Base-by-base conservation (phyloP, 2,329 filamentous ascomycete species). In the Claviceps paspali region DNA sequence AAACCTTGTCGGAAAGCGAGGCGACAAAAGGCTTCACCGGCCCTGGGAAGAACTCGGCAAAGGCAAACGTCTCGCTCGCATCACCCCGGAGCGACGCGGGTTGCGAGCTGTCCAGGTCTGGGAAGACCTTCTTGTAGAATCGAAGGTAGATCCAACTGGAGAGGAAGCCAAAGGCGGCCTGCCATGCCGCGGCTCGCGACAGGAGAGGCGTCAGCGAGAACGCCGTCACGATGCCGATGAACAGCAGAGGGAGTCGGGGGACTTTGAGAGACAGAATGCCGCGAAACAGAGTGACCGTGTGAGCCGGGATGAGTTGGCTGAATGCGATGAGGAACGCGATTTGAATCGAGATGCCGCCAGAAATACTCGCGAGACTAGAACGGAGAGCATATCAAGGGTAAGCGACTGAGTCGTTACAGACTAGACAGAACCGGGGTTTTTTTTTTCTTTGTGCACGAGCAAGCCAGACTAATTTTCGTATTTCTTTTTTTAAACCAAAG, bases 291-390 rank as follows among this genome's bases (percentile, higher is more conserved):
- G 88, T 91, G 37, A 96, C 88, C 9, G 91, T 98, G 59, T 98
- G 91, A 43, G 94, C 87, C 17, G 91, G 91, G 26, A 96, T 82
- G 35, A 98, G 82, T 61, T 98, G 91, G 62, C 93, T 96, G 62
- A 96, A 94, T 38, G 88, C 84, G 50, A 96, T 84, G 43, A 98
- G 81, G 64, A 96, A 96, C 43, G 82, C 79, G 33, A 91, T 86
- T 59, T 95, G 88, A 40, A 95, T 68, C 12, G 87, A 78, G 45
- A 94, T 79, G 38, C 86, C 87, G 48, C 91, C 91, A 48, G 82
- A 83, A 52, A 96, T 83, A 45, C 82, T 79, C 32, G 82, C 86
- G 33, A 83, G 61, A 36, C 82, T 91, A 50, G 11, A 17, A 30
- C 11, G 15, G 15, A 19, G 4, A 31, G 28, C 9, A 17, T 10